Conservation (phyloP, 2,329 filamentous ascomycete genomes). For the Corynespora cassiicola region DNA sequence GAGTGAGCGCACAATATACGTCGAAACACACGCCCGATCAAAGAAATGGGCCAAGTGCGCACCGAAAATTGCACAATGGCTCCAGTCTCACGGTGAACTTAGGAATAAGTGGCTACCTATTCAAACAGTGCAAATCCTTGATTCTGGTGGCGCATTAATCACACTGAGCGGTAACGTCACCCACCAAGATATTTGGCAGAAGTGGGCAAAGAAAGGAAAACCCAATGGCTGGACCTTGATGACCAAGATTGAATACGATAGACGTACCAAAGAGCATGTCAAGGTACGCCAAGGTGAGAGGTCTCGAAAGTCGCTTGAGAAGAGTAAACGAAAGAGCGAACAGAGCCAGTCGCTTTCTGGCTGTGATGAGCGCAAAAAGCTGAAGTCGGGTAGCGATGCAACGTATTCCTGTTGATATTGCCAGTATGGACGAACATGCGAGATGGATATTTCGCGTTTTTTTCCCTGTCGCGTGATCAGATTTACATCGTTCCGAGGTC, state of each 20-base stretch:
- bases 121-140: conserved; percentile 38
- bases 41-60: conserved; percentile 36
- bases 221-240: conserved; percentile 44
- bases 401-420: too few species aligned
- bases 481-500: too few species aligned
- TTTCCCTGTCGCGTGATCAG: too few species aligned
- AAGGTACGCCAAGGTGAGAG: too few species aligned
- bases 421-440: too few species aligned
- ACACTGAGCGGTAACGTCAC: conserved; percentile 41
- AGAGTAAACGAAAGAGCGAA: too few species aligned
- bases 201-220: conserved; percentile 32
- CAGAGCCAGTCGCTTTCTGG: too few species aligned
- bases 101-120: conserved; percentile 42
- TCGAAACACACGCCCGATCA: conserved; percentile 43
- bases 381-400: too few species aligned
- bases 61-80: conserved; percentile 39
- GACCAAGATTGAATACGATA: conserved; percentile 42
- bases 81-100: conserved; percentile 35
- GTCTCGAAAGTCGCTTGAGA: conserved; percentile 27
- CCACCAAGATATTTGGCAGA: conserved; percentile 36
- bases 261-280: conserved; percentile 39
- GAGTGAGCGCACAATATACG: conserved; percentile 45
- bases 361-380: too few species aligned
- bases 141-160: conserved; percentile 42
- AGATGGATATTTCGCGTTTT: too few species aligned